Percentiles rank a stretch among this genome's conserved stretches.
phyloP scores from a whole-genome alignment of 352 stramenopile genomes.

The Elongisporangium senticosum region DNA sequence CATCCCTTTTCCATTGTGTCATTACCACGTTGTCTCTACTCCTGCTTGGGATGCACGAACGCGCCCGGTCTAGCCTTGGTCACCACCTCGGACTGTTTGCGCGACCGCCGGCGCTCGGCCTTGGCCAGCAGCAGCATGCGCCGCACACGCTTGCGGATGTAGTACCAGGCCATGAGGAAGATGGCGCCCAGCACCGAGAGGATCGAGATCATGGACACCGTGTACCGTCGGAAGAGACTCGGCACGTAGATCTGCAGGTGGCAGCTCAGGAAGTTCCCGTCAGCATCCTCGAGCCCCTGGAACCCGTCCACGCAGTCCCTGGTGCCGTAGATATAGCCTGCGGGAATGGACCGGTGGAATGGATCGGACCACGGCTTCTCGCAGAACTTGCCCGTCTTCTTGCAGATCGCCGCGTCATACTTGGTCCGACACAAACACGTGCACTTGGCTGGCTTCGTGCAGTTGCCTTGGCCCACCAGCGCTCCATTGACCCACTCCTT shows the following conservation, averaged over 20 bases:
- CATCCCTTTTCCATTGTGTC: constrained; percentile 10
- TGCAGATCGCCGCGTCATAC: constrained; percentile 67
- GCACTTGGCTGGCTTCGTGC: constrained; percentile 86
- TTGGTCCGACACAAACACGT: constrained; percentile 89
- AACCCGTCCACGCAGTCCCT: constrained; percentile 90
- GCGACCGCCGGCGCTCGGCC: constrained; percentile 83
- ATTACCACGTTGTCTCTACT: constrained; percentile 16
- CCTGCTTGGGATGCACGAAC: constrained; percentile 56
- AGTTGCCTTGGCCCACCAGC: constrained; percentile 87
- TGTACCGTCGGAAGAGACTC: constrained; percentile 76
- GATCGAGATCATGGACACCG: constrained; percentile 65
- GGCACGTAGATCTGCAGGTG: constrained; percentile 95
- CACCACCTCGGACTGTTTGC: constrained; percentile 63
- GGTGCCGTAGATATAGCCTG: constrained; percentile 91
- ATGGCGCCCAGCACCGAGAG: constrained; percentile 64
- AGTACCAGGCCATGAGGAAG: constrained; percentile 76
- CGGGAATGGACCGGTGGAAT: constrained; percentile 61
- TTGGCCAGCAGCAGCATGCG: constrained; percentile 83
- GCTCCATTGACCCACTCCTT: constrained; percentile 71
- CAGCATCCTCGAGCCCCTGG: constrained; percentile 86
- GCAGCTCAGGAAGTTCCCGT: constrained; percentile 90
- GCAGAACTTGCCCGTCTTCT: constrained; percentile 70
- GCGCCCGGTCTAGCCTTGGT: constrained; percentile 40
- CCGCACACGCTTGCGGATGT: constrained; percentile 80
- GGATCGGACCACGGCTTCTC: constrained; percentile 79